Base-by-base conservation (phyloP, 73 alveolate species). In the Paramecium caudatum region DNA sequence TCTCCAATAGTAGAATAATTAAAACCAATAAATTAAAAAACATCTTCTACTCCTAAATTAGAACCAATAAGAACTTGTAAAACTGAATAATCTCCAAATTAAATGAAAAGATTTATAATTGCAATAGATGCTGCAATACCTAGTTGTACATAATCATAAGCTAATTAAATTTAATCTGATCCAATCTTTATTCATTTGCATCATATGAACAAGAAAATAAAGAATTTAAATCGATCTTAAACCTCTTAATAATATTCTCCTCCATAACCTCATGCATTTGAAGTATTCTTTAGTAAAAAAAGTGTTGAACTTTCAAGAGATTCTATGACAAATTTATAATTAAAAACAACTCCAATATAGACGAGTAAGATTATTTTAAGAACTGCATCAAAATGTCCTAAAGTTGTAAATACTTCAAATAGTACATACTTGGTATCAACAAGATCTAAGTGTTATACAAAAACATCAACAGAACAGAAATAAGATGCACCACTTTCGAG, bases 101-200 rank as follows among this genome's bases (percentile, higher is more conserved):
- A 55, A 55, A 55, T 55, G 9, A 55, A 55, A 55, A 55, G 80
- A 23, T 55, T 55, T 23, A 55, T 55, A 8, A 27, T 55, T 2
- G 30, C 80, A 2, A 55, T 55, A 23, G 80, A 55, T 55, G 23
- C 80, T 55, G 10, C 23, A 21, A 55, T 55, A 17, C 80, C 80
- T 27, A 23, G 30, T 6, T 55, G 80, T 23, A 27, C 80, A 10
- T 55, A 55, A 55, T 55, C 80, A 10, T 55, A 55, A 55, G 80
- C 80, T 23, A 55, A 55, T 55, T 21, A 55, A 23, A 9, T 19
- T 7, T 27, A 55, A 55, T 55, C 80, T 4, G 80, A 55, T 10
- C 80, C 80, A 0, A 55, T 55, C 4, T 55, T 55, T 55, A 55
- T 55, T 55, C 80, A 55, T 55, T 55, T 55, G 13, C 80, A 55